These are phyloP conservation scores for Przewalskia tangutica DNA, from an alignment of 257 asterid genomes.

Conservation along the genomic window DNA sequence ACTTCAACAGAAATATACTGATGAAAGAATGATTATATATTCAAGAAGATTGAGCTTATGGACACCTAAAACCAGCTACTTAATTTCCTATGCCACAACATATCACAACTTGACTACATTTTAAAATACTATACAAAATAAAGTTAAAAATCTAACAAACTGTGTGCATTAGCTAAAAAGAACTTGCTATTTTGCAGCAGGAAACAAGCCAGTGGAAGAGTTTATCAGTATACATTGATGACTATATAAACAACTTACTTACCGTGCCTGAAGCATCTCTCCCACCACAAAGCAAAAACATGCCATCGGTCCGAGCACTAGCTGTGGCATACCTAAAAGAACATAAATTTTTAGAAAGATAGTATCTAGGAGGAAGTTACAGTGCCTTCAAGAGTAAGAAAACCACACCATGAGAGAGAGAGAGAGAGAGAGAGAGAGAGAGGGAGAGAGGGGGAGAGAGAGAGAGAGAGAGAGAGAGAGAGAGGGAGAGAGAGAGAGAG, in stretches of 20 bases:
- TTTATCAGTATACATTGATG: neutral
- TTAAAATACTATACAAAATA: neutral
- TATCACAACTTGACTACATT: neutral
- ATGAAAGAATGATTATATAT: neutral
- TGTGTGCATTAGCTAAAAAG: neutral
- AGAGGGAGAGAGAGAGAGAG: neutral
- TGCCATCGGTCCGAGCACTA: conserved; percentile 99
- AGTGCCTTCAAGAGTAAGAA: neutral
- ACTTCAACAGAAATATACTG: neutral
- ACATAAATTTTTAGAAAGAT: neutral
- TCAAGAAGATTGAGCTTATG: neutral
- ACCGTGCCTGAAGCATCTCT: conserved; percentile 93
- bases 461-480: neutral
- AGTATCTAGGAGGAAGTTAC: neutral
- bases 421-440: neutral
- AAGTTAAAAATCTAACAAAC: neutral
- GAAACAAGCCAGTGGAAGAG: neutral
- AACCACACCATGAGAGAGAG: neutral
- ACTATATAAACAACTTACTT: conserved; percentile 24
- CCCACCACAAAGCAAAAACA: conserved; percentile 99
- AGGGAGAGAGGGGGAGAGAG: neutral
- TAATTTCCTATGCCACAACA: neutral
- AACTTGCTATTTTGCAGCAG: neutral
- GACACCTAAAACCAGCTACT: neutral
- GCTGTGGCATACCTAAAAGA: conserved; percentile 95